These are phyloP conservation scores for Hylodesmum podocarpum DNA, from an alignment of 306 rosid species.

Conservation along the genomic window DNA sequence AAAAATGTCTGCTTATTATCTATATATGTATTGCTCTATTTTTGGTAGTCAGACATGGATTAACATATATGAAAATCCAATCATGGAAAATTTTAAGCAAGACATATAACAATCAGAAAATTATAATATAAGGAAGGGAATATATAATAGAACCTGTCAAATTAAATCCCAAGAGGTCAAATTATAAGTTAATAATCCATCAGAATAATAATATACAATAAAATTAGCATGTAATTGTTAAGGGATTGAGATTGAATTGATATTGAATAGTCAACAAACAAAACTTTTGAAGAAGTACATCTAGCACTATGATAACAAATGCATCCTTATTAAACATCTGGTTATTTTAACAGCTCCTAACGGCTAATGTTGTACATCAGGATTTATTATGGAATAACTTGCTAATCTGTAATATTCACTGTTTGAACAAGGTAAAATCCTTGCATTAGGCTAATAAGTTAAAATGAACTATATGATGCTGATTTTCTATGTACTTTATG, in stretches of 20 bases:
- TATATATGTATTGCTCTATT: neutral
- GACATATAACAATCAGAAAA: neutral
- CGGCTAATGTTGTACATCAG: constrained; percentile 21
- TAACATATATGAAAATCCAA: constrained; percentile 8
- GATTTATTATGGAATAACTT: constrained; percentile 17
- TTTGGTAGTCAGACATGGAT: neutral
- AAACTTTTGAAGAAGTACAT: constrained; percentile 6
- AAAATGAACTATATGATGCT: constrained; percentile 52
- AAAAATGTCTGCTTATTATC: neutral
- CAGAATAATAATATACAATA: neutral
- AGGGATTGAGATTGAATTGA: too few relatives aligned
- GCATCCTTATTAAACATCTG: constrained; percentile 16
- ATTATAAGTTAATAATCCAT: neutral
- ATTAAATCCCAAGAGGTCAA: neutral
- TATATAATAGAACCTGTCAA: neutral
- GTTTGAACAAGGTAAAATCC: neutral
- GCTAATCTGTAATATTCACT: constrained; percentile 27
- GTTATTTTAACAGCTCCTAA: constrained; percentile 31
- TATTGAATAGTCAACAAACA: neutral
- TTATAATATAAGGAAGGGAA: neutral
- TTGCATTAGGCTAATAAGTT: constrained; percentile 10
- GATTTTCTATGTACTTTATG: constrained; percentile 34
- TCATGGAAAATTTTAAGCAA: constrained; percentile 6
- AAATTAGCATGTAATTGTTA: neutral
- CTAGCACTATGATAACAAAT: neutral